phyloP scores from a whole-genome alignment of 768 basidiomycete genomes.

The Termitomyces sp. region DNA sequence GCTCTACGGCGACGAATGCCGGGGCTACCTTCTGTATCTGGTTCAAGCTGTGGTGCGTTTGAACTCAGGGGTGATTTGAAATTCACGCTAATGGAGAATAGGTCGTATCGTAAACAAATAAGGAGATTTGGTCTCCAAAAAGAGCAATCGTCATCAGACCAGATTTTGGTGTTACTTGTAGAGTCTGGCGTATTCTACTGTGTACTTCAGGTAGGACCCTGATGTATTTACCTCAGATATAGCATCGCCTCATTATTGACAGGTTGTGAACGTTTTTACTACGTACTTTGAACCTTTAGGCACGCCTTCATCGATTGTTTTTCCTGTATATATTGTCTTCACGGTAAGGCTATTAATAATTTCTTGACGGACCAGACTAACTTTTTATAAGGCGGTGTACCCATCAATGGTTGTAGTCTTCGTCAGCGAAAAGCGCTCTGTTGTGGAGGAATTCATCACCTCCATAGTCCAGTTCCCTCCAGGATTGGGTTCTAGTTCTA shows the following conservation, averaged over 20 bases:
- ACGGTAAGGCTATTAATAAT: not conserved
- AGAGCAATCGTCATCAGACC: not conserved
- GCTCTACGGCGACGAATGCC: not conserved
- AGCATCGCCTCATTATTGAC: not conserved
- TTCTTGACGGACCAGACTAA: not conserved
- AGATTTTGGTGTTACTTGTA: not conserved
- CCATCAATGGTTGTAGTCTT: not conserved
- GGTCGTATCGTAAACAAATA: not conserved
- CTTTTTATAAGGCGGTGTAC: not conserved
- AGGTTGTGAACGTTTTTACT: not conserved
- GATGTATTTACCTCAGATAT: not conserved
- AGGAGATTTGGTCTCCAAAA: not conserved
- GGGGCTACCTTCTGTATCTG: conserved; percentile 1
- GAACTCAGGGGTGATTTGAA: not conserved
- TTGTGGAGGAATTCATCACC: not conserved
- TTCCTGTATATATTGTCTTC: conserved; percentile 1
- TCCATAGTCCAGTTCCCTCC: not conserved
- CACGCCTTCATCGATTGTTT: not conserved
- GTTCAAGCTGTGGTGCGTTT: not conserved
- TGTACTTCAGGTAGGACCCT: not conserved
- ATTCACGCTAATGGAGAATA: not conserved
- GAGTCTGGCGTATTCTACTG: not conserved
- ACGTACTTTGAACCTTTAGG: not conserved
- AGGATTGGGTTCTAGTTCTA: too few relatives aligned
- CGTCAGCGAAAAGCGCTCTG: not conserved